Conservation (phyloP, 2,329 filamentous ascomycete species). For the Fusarium buxicola region DNA sequence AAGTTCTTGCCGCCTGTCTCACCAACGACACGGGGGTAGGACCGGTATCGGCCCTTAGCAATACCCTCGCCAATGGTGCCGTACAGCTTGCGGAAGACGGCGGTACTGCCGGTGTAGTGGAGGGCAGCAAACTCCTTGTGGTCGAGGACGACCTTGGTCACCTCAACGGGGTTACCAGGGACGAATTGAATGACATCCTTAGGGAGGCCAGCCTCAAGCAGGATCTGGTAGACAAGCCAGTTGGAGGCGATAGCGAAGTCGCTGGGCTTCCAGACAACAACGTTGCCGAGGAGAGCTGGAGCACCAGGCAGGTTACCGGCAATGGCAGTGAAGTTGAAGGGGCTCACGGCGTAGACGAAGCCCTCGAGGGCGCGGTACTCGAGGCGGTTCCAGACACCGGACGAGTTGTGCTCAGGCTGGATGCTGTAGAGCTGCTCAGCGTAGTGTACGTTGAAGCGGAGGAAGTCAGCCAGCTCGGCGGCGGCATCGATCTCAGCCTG, state of each 20-base stretch:
- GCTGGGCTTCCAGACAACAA: conserved; percentile 97
- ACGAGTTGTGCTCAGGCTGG: conserved; percentile 85
- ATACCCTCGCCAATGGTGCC: conserved; percentile 86
- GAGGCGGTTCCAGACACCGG: conserved; percentile 90
- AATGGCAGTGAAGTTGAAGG: conserved; percentile 98
- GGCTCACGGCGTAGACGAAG: conserved; percentile 93
- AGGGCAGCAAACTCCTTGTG: conserved; percentile 89
- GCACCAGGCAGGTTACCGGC: conserved; percentile 86
- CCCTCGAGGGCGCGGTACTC: conserved; percentile 93
- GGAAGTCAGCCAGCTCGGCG: conserved; percentile 91
- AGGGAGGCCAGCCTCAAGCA: conserved; percentile 90
- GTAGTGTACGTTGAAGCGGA: conserved; percentile 94
- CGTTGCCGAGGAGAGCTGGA: conserved; percentile 91
- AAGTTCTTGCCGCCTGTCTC: conserved; percentile 97
- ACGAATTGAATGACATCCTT: conserved; percentile 93
- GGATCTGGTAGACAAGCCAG: conserved; percentile 89
- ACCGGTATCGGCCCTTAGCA: conserved; percentile 82
- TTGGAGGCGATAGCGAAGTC: conserved; percentile 89
- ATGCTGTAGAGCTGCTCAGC: conserved; percentile 90
- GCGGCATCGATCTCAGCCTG: conserved; percentile 99
- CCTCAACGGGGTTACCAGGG: conserved; percentile 85
- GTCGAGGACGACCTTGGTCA: conserved; percentile 80
- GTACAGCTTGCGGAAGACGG: conserved; percentile 89
- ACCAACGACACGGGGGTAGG: conserved; percentile 89
- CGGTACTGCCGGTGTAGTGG: conserved; percentile 94